These are phyloP conservation scores for Gaeumannomyces sp. DNA, from an alignment of 2,329 filamentous ascomycete genomes.

Conservation along the genomic window DNA sequence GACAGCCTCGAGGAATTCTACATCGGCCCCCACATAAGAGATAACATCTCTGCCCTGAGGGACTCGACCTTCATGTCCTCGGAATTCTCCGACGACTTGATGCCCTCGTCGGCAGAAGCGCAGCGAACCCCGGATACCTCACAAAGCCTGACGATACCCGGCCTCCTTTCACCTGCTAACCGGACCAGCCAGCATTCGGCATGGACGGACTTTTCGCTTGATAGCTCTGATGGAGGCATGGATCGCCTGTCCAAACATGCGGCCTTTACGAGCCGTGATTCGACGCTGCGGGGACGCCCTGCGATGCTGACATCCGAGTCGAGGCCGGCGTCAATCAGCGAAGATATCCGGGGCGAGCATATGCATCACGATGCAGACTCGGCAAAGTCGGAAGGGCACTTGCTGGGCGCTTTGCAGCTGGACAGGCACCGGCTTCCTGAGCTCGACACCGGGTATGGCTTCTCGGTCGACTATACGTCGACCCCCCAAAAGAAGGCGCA, in stretches of 20 bases:
- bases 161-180: conserved; percentile 35
- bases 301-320: conserved; percentile 19
- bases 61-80: conserved; percentile 26
- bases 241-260: conserved; percentile 12
- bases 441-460: conserved; percentile 44
- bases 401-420: background rate
- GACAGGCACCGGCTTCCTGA: conserved; percentile 40
- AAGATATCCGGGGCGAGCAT: conserved; percentile 17
- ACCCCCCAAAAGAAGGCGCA: background rate
- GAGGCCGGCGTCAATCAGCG: conserved; percentile 22
- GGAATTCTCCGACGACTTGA: conserved; percentile 24
- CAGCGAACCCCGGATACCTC: conserved; percentile 32
- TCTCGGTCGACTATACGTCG: conserved; percentile 41
- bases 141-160: conserved; percentile 42
- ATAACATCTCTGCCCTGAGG: conserved; percentile 28
- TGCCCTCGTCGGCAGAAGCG: conserved; percentile 19
- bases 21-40: conserved; percentile 23
- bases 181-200: conserved; percentile 48
- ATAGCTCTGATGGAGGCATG: conserved; percentile 40
- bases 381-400: background rate
- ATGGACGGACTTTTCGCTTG: conserved; percentile 57
- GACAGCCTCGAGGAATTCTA: conserved; percentile 28
- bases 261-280: conserved; percentile 8
- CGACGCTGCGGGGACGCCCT: conserved; percentile 11
- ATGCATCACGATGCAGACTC: conserved; percentile 12